These are phyloP conservation scores for Sordariomycetes sp. DNA, from an alignment of 2,329 filamentous ascomycete species.

Conservation along the genomic window DNA sequence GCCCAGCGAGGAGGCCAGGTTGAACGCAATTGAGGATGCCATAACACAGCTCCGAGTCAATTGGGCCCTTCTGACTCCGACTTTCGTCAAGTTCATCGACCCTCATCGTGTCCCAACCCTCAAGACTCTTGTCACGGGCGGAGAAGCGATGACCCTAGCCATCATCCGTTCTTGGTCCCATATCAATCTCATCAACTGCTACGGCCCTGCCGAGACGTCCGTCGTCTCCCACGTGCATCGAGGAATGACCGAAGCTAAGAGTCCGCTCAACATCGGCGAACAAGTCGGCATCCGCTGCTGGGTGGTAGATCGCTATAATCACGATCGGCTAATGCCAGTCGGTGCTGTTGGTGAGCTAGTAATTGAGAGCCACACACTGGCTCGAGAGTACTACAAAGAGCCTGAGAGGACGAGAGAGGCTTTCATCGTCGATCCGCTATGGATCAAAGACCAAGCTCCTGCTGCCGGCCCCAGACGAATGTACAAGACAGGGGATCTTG, in stretches of 20 bases:
- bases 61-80: constrained; percentile 5
- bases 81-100: constrained; percentile 2
- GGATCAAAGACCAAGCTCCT: constrained; percentile 1
- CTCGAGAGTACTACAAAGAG: constrained; percentile 40
- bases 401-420: constrained; percentile 36
- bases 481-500: constrained; percentile 39
- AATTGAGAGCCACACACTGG: constrained; percentile 21
- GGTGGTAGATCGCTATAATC: constrained; percentile 16
- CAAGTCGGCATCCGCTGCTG: constrained; percentile 8
- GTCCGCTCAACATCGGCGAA: constrained; percentile 8
- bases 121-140: constrained; percentile 12
- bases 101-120: constrained; percentile 7
- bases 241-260: constrained; percentile 8
- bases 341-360: constrained; percentile 23
- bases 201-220: constrained; percentile 12
- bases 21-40: constrained; percentile 5
- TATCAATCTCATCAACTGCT: constrained; percentile 13
- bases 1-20: constrained; percentile 8
- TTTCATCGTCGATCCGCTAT: constrained; percentile 28
- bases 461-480: constrained; percentile 14
- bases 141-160: constrained; percentile 13
- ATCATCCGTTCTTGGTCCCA: constrained; percentile 12
- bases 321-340: constrained; percentile 16
- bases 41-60: constrained; percentile 9
- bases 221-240: constrained; percentile 11